A percentile compares a stretch with the other conserved stretches of the same genome.
phyloP scores from a whole-genome alignment of 352 stramenopile genomes.

The Pythium coloratum region DNA sequence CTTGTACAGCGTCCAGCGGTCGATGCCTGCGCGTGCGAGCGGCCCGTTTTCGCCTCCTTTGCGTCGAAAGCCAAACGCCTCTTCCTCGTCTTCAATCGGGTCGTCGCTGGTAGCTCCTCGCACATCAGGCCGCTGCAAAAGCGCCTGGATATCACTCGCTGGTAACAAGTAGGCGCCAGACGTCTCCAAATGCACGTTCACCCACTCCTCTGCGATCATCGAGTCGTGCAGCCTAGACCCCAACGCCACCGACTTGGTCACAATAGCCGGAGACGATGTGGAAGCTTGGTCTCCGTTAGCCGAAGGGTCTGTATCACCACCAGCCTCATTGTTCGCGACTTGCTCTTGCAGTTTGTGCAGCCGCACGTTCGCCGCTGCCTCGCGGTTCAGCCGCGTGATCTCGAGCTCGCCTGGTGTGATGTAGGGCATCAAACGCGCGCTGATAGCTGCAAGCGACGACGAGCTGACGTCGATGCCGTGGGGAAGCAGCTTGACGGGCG shows the following conservation, averaged over 20 bases:
- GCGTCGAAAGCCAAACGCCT: constrained; percentile 45
- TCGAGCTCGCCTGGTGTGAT: constrained; percentile 67
- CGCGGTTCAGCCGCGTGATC: constrained; percentile 69
- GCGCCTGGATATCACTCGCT: constrained; percentile 40
- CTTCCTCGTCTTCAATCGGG: constrained; percentile 37
- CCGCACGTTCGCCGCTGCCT: constrained; percentile 25
- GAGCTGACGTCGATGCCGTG: constrained; percentile 20
- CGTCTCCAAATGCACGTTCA: constrained; percentile 73
- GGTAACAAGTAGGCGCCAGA: constrained; percentile 53
- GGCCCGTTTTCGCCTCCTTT: constrained; percentile 40
- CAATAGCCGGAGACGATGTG: background rate
- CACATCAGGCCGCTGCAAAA: constrained; percentile 38
- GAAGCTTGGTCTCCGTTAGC: background rate
- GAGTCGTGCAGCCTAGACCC: constrained; percentile 54
- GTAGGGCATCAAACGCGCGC: constrained; percentile 47
- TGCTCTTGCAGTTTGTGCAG: constrained; percentile 2
- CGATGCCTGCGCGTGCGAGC: constrained; percentile 63
- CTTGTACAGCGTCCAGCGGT: constrained; percentile 66
- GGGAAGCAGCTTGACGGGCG: constrained; percentile 1
- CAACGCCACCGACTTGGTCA: background rate
- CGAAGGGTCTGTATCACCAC: background rate
- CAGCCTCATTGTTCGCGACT: background rate
- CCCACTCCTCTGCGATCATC: constrained; percentile 76
- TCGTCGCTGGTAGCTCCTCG: constrained; percentile 32
- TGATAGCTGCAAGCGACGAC: constrained; percentile 57